Evolutionary conservation across 305 asterid genomes (phyloP).

Genomic region (Andrographis paniculata): DNA sequence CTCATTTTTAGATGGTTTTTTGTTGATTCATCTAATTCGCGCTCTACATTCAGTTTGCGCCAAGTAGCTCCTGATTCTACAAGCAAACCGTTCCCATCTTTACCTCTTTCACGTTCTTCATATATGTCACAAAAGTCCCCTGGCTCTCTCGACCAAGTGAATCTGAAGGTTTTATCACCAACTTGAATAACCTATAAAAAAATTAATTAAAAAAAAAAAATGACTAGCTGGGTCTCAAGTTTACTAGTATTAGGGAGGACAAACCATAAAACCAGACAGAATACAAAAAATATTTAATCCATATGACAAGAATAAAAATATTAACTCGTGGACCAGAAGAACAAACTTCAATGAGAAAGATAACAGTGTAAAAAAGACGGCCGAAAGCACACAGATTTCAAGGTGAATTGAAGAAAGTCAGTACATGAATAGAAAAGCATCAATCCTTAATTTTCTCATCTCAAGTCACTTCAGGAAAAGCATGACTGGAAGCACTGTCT

Average conservation of each 20-base stretch:
- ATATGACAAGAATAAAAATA: slow-evolving; percentile 3
- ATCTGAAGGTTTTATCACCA: slow-evolving; percentile 80
- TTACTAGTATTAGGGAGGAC: slow-evolving; percentile 7
- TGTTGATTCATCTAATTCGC: slow-evolving; percentile 87
- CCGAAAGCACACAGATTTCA: neutral
- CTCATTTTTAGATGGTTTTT: slow-evolving; percentile 85
- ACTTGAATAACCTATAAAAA: slow-evolving; percentile 68
- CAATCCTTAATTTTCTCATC: neutral
- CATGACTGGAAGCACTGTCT: too few relatives aligned
- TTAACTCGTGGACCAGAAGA: slow-evolving; percentile 3
- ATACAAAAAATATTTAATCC: slow-evolving; percentile 5
- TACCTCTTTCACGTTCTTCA: slow-evolving; percentile 86
- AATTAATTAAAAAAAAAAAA: too few relatives aligned
- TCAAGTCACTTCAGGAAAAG: slow-evolving; percentile 8
- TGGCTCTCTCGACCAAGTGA: slow-evolving; percentile 83
- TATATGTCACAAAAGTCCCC: slow-evolving; percentile 90
- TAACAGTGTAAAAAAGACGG: neutral
- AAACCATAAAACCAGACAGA: slow-evolving; percentile 1
- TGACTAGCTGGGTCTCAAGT: slow-evolving; percentile 3
- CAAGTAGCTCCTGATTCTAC: slow-evolving; percentile 91
- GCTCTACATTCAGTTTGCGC: slow-evolving; percentile 90
- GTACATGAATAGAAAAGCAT: neutral
- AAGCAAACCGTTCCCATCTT: slow-evolving; percentile 79
- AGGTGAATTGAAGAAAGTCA: neutral
- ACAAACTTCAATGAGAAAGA: slow-evolving; percentile 5